Evolutionary conservation across 139 green algal genomes (phyloP).

Genomic region (Auxenochlorella protothecoides): DNA sequence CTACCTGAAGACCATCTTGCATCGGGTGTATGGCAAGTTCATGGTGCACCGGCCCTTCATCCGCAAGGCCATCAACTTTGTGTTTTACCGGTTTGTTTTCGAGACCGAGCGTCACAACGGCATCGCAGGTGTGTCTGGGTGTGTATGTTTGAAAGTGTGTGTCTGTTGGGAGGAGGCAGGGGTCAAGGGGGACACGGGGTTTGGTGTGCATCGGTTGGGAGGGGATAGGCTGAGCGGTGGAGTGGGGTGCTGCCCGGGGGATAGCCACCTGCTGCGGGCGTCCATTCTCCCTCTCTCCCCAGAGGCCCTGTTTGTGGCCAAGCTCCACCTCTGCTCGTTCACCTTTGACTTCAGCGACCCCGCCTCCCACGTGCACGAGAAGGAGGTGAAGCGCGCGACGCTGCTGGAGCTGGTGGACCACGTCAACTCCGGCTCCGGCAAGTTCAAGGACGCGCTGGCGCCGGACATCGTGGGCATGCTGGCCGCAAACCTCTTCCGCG

Average conservation of each 20-base stretch:
- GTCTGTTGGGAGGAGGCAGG: too few species aligned
- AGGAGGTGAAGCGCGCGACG: slow-evolving; percentile 96
- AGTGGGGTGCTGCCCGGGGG: too few species aligned
- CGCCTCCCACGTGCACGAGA: slow-evolving; percentile 76
- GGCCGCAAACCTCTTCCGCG: slow-evolving; percentile 88
- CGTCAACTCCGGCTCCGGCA: slow-evolving; percentile 82
- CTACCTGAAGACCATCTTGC: slow-evolving; percentile 98
- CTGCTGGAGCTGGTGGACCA: slow-evolving; percentile 98
- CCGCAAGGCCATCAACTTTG: slow-evolving; percentile 97
- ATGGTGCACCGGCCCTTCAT: slow-evolving; percentile 98
- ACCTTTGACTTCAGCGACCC: slow-evolving; percentile 92
- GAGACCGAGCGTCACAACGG: slow-evolving; percentile 98
- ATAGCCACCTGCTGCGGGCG: too few species aligned
- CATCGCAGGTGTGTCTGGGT: slow-evolving; percentile 48
- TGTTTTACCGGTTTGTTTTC: slow-evolving; percentile 99
- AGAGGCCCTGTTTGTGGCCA: slow-evolving; percentile 85
- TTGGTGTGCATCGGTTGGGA: too few species aligned
- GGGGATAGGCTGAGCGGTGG: too few species aligned
- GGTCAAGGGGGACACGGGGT: too few species aligned
- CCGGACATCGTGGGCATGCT: slow-evolving; percentile 92
- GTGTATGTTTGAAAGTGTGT: too few species aligned
- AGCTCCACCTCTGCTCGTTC: slow-evolving; percentile 92
- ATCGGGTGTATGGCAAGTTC: slow-evolving; percentile 95
- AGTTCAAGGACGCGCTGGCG: slow-evolving; percentile 82
- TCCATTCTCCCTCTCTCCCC: neutral